A percentile compares a stretch with the other conserved stretches of the same genome.
phyloP scores from a whole-genome alignment of 2,329 filamentous ascomycete genomes.

The Colletotrichum truncatum region DNA sequence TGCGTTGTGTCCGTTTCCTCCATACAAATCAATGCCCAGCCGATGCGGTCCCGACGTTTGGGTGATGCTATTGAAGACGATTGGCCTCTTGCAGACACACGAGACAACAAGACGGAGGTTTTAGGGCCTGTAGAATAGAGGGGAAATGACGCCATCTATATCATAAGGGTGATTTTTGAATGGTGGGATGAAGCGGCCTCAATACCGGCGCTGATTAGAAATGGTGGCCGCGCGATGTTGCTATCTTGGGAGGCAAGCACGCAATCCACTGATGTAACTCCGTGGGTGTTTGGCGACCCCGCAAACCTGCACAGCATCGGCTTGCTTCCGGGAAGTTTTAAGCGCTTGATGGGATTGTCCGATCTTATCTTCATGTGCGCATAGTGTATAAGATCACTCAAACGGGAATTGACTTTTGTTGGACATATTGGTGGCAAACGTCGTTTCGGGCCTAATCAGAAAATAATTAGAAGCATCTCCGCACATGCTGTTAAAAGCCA shows the following conservation, averaged over 20 bases:
- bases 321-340: background rate
- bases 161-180: background rate
- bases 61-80: background rate
- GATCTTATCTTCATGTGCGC: background rate
- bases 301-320: constrained; percentile 8
- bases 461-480: background rate
- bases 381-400: background rate
- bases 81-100: constrained; percentile 3
- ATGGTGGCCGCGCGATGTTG: constrained; percentile 22
- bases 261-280: constrained; percentile 22
- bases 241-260: constrained; percentile 24
- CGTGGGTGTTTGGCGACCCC: constrained; percentile 1
- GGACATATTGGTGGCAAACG: background rate
- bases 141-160: constrained; percentile 24
- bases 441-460: background rate
- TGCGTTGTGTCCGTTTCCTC: constrained; percentile 41
- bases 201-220: constrained; percentile 13
- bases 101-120: background rate
- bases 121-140: background rate
- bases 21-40: background rate
- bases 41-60: constrained; percentile 11
- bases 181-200: background rate
- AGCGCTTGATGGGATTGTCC: background rate
- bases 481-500: background rate
- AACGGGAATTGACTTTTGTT: background rate